A percentile compares a stretch with the other conserved stretches of the same genome.
Evolutionary conservation across 164 flowering plant genomes (phyloP).

Genomic region (Vitis rupestris): DNA sequence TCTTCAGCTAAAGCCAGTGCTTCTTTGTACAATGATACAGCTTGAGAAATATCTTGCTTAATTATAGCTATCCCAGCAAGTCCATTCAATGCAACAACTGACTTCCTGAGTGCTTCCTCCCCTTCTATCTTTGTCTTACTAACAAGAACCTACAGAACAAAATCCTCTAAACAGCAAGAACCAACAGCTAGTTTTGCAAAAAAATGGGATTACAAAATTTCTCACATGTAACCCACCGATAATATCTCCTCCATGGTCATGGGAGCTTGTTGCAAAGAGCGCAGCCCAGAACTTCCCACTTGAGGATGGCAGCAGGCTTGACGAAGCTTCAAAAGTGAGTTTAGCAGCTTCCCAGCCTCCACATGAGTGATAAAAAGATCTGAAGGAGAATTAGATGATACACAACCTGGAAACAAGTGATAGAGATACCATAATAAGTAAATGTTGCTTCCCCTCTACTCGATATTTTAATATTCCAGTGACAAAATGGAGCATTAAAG

Average conservation of each 20-base stretch:
- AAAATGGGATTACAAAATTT: background rate
- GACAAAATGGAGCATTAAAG: constrained; percentile 1
- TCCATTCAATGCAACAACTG: constrained; percentile 83
- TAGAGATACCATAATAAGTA: no score
- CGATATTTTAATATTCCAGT: no score
- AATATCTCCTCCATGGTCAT: constrained; percentile 97
- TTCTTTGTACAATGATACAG: constrained; percentile 70
- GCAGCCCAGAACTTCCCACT: constrained; percentile 94
- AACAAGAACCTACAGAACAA: constrained; percentile 64
- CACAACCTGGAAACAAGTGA: constrained; percentile 35
- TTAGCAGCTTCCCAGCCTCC: constrained; percentile 82
- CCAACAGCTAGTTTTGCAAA: background rate
- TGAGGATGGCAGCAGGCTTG: constrained; percentile 99
- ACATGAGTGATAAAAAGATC: constrained; percentile 59
- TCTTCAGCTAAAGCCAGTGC: constrained; percentile 61
- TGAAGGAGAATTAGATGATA: constrained; percentile 29
- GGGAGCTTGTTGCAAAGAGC: constrained; percentile 87
- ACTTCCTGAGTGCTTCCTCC: constrained; percentile 85
- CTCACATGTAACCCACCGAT: constrained; percentile 40
- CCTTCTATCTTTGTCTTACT: constrained; percentile 88
- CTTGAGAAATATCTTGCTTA: constrained; percentile 51
- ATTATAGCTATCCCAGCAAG: constrained; percentile 86
- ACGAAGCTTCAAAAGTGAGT: constrained; percentile 92
- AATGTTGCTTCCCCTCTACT: no score
- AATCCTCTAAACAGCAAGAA: constrained; percentile 12